Percentiles rank a stretch among this genome's conserved stretches.
These are phyloP conservation scores for Trichoderma atroviride DNA, from an alignment of 2,329 filamentous ascomycete species.

Conservation along the genomic window DNA sequence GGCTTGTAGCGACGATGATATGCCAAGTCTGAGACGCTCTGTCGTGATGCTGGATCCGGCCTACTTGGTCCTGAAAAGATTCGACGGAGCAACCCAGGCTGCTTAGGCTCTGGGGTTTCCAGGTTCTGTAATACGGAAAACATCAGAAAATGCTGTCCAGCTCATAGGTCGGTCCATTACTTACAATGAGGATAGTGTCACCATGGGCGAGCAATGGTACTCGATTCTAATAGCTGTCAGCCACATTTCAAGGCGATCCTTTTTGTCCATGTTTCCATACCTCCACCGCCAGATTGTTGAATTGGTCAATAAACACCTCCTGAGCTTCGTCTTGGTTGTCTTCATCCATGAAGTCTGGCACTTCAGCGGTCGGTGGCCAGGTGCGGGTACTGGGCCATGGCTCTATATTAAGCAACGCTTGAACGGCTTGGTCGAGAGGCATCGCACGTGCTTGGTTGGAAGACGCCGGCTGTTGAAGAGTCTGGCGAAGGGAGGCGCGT, in stretches of 20 bases:
- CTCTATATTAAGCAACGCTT: constrained; percentile 30
- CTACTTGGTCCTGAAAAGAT: constrained; percentile 35
- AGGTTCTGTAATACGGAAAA: constrained; percentile 29
- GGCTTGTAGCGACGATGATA: constrained; percentile 48
- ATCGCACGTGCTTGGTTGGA: constrained; percentile 35
- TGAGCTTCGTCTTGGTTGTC: constrained; percentile 54
- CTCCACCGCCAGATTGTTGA: constrained; percentile 63
- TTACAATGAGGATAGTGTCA: constrained; percentile 43
- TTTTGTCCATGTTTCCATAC: constrained; percentile 39
- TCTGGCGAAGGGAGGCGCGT: constrained; percentile 9
- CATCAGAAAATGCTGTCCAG: not conserved
- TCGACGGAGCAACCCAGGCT: constrained; percentile 44
- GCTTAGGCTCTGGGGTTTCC: constrained; percentile 33
- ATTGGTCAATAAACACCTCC: constrained; percentile 55
- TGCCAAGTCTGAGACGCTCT: constrained; percentile 60
- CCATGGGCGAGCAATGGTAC: constrained; percentile 48
- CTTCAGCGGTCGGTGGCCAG: constrained; percentile 61
- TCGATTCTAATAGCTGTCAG: constrained; percentile 50
- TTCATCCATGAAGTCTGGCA: constrained; percentile 50
- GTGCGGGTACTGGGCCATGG: constrained; percentile 52
- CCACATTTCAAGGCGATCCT: not conserved
- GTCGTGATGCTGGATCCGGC: constrained; percentile 30
- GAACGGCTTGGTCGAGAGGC: constrained; percentile 35
- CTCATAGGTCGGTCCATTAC: constrained; percentile 27
- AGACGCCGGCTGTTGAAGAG: constrained; percentile 32